Conservation (phyloP, 805 yeast species). For the Suhomyces xylopsoci region DNA sequence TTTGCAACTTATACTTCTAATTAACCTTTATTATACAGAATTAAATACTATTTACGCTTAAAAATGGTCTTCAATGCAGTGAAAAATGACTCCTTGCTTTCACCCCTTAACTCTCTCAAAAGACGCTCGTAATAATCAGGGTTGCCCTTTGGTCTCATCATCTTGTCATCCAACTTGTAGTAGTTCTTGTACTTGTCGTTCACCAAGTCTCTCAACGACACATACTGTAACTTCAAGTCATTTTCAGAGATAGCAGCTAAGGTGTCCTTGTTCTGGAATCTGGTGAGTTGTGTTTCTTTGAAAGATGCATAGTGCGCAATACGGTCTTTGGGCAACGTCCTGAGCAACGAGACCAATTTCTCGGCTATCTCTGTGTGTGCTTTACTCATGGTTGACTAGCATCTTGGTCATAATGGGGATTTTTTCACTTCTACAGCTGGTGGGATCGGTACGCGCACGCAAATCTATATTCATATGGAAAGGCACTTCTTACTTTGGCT, state of each 20-base stretch:
- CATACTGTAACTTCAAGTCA: constrained; percentile 56
- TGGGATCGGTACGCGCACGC: not conserved
- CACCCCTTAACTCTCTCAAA: constrained; percentile 66
- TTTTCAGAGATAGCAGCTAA: constrained; percentile 42
- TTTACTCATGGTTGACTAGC: constrained; percentile 20
- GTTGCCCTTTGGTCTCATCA: constrained; percentile 79
- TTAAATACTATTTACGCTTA: constrained; percentile 55
- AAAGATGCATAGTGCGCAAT: constrained; percentile 68
- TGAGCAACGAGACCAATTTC: constrained; percentile 55
- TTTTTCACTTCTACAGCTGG: not conserved
- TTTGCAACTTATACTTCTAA: too few species aligned
- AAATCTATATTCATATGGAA: too few species aligned
- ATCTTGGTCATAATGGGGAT: not conserved
- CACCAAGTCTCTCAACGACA: constrained; percentile 53
- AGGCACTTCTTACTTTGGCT: too few species aligned
- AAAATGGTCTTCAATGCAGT: constrained; percentile 72
- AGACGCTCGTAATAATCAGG: constrained; percentile 74
- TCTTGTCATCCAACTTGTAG: constrained; percentile 62
- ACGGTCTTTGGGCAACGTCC: constrained; percentile 65
- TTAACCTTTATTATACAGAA: not conserved
- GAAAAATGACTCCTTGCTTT: constrained; percentile 60
- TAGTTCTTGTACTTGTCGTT: constrained; percentile 61
- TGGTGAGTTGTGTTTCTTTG: constrained; percentile 57
- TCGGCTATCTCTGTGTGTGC: constrained; percentile 49
- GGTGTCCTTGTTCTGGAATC: constrained; percentile 35